Evolutionary conservation across 371 early-diverging fungal species (phyloP).

Genomic region (Blakeslea trispora): DNA sequence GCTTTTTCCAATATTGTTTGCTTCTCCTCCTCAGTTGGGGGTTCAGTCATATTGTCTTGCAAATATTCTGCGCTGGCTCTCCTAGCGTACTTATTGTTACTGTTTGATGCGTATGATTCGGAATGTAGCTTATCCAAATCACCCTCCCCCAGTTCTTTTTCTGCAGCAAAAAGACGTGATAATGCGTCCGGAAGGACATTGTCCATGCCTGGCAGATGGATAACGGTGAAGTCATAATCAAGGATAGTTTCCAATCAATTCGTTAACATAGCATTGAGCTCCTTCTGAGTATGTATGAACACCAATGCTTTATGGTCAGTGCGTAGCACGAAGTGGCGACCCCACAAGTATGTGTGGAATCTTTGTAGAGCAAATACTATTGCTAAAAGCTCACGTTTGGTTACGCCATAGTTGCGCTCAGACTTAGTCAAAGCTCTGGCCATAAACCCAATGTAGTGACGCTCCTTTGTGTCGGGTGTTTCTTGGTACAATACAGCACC

Average conservation of each 20-base stretch:
- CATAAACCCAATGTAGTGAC: too few species aligned
- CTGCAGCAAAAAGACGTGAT: constrained; percentile 15
- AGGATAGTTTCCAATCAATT: constrained; percentile 28
- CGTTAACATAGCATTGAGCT: constrained; percentile 22
- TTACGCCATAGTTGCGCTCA: not conserved
- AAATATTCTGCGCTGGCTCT: too few species aligned
- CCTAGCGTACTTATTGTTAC: too few species aligned
- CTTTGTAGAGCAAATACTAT: constrained; percentile 26
- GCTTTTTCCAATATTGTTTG: too few species aligned
- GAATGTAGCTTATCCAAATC: too few species aligned
- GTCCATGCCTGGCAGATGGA: constrained; percentile 21
- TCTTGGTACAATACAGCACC: too few species aligned
- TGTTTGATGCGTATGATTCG: too few species aligned
- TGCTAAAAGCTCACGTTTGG: constrained; percentile 6
- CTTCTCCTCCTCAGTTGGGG: too few species aligned
- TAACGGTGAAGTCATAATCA: constrained; percentile 22
- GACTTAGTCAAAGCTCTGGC: too few species aligned
- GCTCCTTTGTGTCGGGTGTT: too few species aligned
- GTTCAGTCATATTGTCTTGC: too few species aligned
- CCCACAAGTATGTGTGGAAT: constrained; percentile 37
- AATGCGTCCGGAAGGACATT: constrained; percentile 26
- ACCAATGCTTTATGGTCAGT: constrained; percentile 25
- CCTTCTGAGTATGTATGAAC: constrained; percentile 23
- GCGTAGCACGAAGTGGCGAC: constrained; percentile 17
- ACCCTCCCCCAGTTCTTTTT: too few species aligned